These are phyloP conservation scores for bread wheat (Triticum aestivum) DNA, from an alignment of 176 grass and related monocot species.

Conservation along the genomic window DNA sequence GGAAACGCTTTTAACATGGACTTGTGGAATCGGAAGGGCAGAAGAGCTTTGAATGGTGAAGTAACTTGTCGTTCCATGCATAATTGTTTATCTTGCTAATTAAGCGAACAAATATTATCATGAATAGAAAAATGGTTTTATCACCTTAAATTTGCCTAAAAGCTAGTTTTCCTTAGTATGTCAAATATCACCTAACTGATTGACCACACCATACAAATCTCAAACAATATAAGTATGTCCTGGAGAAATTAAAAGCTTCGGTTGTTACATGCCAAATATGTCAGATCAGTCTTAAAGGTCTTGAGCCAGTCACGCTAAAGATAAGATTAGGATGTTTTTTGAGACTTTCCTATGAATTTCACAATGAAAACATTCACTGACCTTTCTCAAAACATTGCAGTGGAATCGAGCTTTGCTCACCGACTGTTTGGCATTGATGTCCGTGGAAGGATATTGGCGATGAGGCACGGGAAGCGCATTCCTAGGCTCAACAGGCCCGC, in stretches of 20 bases:
- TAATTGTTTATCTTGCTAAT: neutral
- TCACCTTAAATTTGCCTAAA: neutral
- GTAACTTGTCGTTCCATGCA: neutral
- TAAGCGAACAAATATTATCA: neutral
- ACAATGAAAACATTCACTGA: neutral
- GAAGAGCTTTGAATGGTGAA: neutral
- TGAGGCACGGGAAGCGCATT: slow-evolving; percentile 78
- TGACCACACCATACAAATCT: neutral
- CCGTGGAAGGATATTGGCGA: slow-evolving; percentile 71
- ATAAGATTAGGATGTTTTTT: neutral
- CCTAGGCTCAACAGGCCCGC: slow-evolving; percentile 78
- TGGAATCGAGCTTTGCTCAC: slow-evolving; percentile 48
- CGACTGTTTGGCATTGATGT: slow-evolving; percentile 47
- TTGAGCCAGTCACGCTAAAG: neutral
- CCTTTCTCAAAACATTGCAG: slow-evolving; percentile 29
- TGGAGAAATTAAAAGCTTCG: too few relatives aligned
- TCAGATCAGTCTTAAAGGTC: neutral
- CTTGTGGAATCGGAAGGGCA: neutral
- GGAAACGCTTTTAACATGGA: neutral
- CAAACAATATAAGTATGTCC: neutral
- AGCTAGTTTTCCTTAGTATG: neutral
- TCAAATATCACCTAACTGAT: neutral
- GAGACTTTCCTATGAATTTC: neutral
- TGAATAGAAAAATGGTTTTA: neutral
- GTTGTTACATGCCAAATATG: neutral